These are phyloP conservation scores for Asterophora lycoperdoides DNA, from an alignment of 768 basidiomycete species.

Conservation along the genomic window DNA sequence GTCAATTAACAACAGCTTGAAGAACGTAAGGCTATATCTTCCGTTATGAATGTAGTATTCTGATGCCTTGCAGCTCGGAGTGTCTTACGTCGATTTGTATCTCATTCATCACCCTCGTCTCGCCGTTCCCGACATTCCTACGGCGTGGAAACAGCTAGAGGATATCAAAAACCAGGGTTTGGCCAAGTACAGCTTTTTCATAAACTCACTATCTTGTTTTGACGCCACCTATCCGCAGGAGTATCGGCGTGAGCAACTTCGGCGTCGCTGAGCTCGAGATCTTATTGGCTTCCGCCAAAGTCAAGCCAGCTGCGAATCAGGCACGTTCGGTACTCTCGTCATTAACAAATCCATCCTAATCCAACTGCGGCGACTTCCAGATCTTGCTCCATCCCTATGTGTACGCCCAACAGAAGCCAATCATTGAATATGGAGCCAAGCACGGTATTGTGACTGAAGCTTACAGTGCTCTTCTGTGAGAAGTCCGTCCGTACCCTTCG, in stretches of 20 bases:
- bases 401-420: constrained; percentile 44
- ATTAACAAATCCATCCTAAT: background rate
- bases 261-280: constrained; percentile 47
- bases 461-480: constrained; percentile 64
- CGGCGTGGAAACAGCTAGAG: constrained; percentile 63
- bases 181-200: constrained; percentile 39
- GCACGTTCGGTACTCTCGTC: constrained; percentile 24
- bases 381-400: constrained; percentile 73
- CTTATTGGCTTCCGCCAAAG: constrained; percentile 54
- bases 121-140: constrained; percentile 54
- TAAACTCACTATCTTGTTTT: background rate
- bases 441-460: constrained; percentile 68
- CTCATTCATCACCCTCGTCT: constrained; percentile 58
- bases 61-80: constrained; percentile 43
- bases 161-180: constrained; percentile 51
- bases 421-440: constrained; percentile 53
- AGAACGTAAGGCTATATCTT: constrained; percentile 37
- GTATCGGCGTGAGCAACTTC: constrained; percentile 74
- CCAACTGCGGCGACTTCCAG: constrained; percentile 27
- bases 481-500: constrained; percentile 2
- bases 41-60: background rate
- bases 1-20: constrained; percentile 53
- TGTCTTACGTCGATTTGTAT: constrained; percentile 66
- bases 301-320: constrained; percentile 68
- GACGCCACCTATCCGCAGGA: constrained; percentile 33